These are phyloP conservation scores for Serendipita vermifera DNA, from an alignment of 768 basidiomycete species.

Conservation along the genomic window DNA sequence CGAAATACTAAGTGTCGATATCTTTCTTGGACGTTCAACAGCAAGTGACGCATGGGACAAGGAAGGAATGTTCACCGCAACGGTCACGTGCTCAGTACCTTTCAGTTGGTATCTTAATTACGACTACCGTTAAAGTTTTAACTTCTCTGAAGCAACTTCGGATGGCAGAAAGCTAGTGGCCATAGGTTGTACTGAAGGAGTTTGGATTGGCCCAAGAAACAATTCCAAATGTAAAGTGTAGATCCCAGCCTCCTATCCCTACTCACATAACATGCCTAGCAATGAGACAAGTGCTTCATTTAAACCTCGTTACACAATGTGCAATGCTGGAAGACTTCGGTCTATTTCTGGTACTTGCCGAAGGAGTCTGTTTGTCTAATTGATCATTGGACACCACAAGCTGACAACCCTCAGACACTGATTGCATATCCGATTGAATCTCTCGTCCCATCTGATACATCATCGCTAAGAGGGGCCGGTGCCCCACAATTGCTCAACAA, in stretches of 20 bases:
- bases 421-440: constrained; percentile 31
- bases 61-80: constrained; percentile 61
- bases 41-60: constrained; percentile 44
- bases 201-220: constrained; percentile 88
- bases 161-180: constrained; percentile 82
- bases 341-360: no score
- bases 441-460: constrained; percentile 26
- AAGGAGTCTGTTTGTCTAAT: no score
- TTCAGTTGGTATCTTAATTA: constrained; percentile 44
- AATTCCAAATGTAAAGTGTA: constrained; percentile 66
- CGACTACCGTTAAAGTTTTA: no score
- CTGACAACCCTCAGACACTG: constrained; percentile 17
- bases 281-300: no score
- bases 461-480: constrained; percentile 18
- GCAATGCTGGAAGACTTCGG: no score
- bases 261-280: no score
- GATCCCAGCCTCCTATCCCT: background rate
- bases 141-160: constrained; percentile 44
- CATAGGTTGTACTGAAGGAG: constrained; percentile 88
- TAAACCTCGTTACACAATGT: no score
- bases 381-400: no score
- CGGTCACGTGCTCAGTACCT: constrained; percentile 90
- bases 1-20: constrained; percentile 77
- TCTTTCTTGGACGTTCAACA: constrained; percentile 62
- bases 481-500: constrained; percentile 26